These are phyloP conservation scores for Chytriomyces confervae DNA, from an alignment of 192 early-diverging fungal species.

Conservation along the genomic window DNA sequence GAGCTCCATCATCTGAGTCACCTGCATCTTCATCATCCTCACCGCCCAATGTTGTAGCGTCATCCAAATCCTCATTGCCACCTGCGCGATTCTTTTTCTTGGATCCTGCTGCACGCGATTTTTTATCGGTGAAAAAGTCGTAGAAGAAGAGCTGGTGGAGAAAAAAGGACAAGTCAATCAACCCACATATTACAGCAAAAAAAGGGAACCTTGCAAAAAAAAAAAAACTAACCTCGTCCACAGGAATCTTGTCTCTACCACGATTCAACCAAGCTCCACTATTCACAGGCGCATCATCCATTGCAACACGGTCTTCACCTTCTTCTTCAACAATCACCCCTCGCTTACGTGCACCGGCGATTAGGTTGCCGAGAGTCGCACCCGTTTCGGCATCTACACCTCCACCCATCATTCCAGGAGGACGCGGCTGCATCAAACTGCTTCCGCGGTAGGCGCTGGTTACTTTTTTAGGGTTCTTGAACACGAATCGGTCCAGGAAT, in stretches of 20 bases:
- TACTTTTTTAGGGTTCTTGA: slow-evolving; percentile 88
- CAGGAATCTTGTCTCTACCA: slow-evolving; percentile 68
- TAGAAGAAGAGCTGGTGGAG: slow-evolving; percentile 70
- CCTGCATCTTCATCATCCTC: slow-evolving; percentile 20
- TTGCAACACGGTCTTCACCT: slow-evolving; percentile 40
- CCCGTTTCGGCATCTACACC: slow-evolving; percentile 35
- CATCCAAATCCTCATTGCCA: slow-evolving; percentile 55
- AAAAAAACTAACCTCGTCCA: slow-evolving; percentile 63
- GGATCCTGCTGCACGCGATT: slow-evolving; percentile 41
- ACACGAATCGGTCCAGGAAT: slow-evolving; percentile 95
- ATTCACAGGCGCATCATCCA: slow-evolving; percentile 72
- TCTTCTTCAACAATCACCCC: slow-evolving; percentile 71
- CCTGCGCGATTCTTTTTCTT: slow-evolving; percentile 52
- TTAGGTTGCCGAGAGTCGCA: slow-evolving; percentile 28
- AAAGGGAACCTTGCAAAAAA: neutral
- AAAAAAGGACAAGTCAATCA: neutral
- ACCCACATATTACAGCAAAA: neutral
- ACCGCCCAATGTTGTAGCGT: slow-evolving; percentile 1
- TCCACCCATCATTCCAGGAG: slow-evolving; percentile 55
- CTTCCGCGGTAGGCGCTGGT: slow-evolving; percentile 60
- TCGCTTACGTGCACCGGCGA: slow-evolving; percentile 47
- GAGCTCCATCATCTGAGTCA: slow-evolving; percentile 35
- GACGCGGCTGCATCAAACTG: slow-evolving; percentile 66
- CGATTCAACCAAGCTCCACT: slow-evolving; percentile 64
- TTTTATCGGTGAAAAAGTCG: slow-evolving; percentile 72